Evolutionary conservation across 176 grass and related monocot genomes (phyloP).

Genomic region (Triticum aestivum): DNA sequence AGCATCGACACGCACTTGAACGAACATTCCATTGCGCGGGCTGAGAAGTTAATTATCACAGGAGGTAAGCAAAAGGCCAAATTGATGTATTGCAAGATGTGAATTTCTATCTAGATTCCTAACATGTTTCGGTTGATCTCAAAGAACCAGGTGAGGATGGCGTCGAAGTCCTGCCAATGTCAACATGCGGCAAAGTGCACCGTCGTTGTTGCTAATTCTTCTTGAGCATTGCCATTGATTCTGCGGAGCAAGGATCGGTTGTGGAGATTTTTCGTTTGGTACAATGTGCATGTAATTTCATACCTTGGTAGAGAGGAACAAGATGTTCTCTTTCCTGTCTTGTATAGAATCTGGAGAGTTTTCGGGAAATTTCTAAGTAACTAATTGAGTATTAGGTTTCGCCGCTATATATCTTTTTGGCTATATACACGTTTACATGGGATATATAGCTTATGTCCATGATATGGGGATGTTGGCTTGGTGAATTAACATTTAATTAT

Average conservation of each 20-base stretch:
- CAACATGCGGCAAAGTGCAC: conserved; percentile 9
- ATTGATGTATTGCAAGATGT: not conserved
- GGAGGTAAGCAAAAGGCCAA: conserved; percentile 46
- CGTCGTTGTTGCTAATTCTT: conserved; percentile 16
- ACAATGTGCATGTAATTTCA: no score
- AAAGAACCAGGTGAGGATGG: conserved; percentile 39
- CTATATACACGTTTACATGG: conserved; percentile 31
- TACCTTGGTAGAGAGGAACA: conserved; percentile 17
- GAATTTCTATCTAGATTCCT: not conserved
- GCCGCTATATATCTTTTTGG: conserved; percentile 40
- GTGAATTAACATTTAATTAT: no score
- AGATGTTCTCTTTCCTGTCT: not conserved
- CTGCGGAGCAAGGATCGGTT: not conserved
- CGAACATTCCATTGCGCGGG: conserved; percentile 50
- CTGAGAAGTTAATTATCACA: conserved; percentile 81
- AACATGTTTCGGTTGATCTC: not conserved
- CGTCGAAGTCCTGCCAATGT: not conserved
- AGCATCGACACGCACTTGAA: conserved; percentile 87
- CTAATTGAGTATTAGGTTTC: conserved; percentile 27
- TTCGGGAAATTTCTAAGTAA: not conserved
- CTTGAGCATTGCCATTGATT: conserved; percentile 12
- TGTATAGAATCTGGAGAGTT: conserved; percentile 28
- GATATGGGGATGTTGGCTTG: no score
- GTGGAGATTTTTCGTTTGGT: no score
- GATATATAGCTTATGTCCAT: no score